Conservation (phyloP, 108 stramenopile species). For the Mayamaea pseudoterrestris region DNA sequence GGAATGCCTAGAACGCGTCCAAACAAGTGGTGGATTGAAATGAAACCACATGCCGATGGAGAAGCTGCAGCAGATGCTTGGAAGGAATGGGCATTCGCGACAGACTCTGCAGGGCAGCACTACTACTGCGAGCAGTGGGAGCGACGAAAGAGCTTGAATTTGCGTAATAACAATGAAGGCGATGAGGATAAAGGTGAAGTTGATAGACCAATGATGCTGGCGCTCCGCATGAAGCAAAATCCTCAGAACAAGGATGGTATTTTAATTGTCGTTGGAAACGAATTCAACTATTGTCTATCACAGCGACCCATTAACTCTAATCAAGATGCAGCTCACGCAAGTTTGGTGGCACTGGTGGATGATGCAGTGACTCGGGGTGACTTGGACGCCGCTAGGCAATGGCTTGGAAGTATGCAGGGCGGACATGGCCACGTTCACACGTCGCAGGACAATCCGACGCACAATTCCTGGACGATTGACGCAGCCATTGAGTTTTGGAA, state of each 20-base stretch:
- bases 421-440: constrained; percentile 59
- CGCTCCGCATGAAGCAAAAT: not conserved
- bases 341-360: constrained; percentile 48
- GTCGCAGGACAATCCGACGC: constrained; percentile 1
- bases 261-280: constrained; percentile 57
- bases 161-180: constrained; percentile 14
- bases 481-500: constrained; percentile 60
- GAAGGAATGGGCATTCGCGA: constrained; percentile 79
- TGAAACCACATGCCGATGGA: not conserved
- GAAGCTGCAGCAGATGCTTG: constrained; percentile 20
- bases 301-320: constrained; percentile 5
- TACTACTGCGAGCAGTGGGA: constrained; percentile 85
- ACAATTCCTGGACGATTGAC: constrained; percentile 68
- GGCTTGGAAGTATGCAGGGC: constrained; percentile 36
- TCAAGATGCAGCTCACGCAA: constrained; percentile 8
- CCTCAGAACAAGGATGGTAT: constrained; percentile 25
- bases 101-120: constrained; percentile 57
- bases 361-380: constrained; percentile 45
- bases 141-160: constrained; percentile 10
- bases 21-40: constrained; percentile 77
- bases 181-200: constrained; percentile 2
- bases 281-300: constrained; percentile 62
- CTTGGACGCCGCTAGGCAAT: constrained; percentile 39
- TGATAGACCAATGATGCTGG: constrained; percentile 1
- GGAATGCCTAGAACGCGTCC: constrained; percentile 54